Base-by-base conservation (phyloP, 2,329 filamentous ascomycete species). In the Colletotrichum sp. region DNA sequence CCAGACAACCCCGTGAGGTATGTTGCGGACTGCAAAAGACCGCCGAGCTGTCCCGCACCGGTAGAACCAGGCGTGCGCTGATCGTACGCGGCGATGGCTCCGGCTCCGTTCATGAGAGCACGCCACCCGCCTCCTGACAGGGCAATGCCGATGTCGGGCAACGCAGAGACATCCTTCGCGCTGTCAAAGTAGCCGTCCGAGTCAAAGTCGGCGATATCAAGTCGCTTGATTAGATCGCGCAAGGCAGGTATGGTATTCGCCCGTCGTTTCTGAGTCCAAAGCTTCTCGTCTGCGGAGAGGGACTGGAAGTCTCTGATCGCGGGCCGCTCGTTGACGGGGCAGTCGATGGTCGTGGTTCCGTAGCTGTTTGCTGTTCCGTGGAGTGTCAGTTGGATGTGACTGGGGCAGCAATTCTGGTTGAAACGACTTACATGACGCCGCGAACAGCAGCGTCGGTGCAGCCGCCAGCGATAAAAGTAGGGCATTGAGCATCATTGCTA, bases 81-180 rank as follows among this genome's bases (percentile, higher is more conserved):
- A 83, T 98, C 96, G 79, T 95, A 96, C 1, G 95, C 96, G 34
- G 94, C 91, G 18, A 98, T 80, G 59, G 93, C 93, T 76, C 96
- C 96, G 18, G 93, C 96, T 44, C 95, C 95, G 81, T 94, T 96
- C 87, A 96, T 88, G 86, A 98, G 88, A 16, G 96, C 95, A 72
- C 96, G 90, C 83, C 97, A 98, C 39, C 96, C 96, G 82, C 96
- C 96, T 13, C 95, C 95, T 1, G 95, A 97, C 59, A 94, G 88
- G 15, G 95, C 95, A 77, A 98, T 91, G 18, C 89, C 95, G 77
- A 98, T 92, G 78, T 88, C 89, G 69, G 89, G 89, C 76, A 89
- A 83, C 28, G 86, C 83, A 1, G 44, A 93, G 92, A 77, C 93
- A 83, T 93, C 92, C 32, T 90, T 84, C 76, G 92, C 85, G 76